Evolutionary conservation across 352 stramenopile species (phyloP).

Genomic region (Elongisporangium prolatum): DNA sequence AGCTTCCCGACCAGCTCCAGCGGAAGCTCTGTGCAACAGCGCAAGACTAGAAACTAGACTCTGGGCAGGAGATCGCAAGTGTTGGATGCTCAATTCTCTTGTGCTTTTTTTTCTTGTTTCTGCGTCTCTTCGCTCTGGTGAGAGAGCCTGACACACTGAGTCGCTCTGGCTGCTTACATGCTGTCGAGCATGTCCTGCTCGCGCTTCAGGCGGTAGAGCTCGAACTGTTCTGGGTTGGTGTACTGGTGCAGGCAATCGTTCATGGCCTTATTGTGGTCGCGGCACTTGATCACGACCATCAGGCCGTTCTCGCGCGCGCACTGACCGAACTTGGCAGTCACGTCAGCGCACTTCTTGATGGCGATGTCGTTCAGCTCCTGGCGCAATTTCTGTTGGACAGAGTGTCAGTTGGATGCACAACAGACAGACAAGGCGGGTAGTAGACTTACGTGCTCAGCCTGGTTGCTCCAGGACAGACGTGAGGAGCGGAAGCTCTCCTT

Average conservation of each 20-base stretch:
- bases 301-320: conserved; percentile 66
- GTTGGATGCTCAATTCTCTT: not conserved
- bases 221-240: conserved; percentile 73
- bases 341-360: conserved; percentile 63
- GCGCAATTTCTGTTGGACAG: conserved; percentile 52
- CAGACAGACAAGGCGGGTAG: not conserved
- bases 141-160: not conserved
- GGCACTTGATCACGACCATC: conserved; percentile 72
- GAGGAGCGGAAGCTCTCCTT: conserved; percentile 72
- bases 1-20: conserved; percentile 16
- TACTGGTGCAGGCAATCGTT: conserved; percentile 80
- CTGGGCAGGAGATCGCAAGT: not conserved
- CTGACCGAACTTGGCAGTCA: conserved; percentile 52
- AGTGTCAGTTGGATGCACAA: not conserved
- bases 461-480: conserved; percentile 80
- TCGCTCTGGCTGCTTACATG: not conserved
- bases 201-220: conserved; percentile 57
- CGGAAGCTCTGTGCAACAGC: conserved; percentile 29
- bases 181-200: conserved; percentile 38
- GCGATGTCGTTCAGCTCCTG: conserved; percentile 82
- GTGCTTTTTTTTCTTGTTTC: not conserved
- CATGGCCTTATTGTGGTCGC: conserved; percentile 65
- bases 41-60: conserved; percentile 21
- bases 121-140: not conserved
- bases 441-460: conserved; percentile 67